Base-by-base conservation (phyloP, 768 basidiomycete genomes). In the Suillus bovinus region DNA sequence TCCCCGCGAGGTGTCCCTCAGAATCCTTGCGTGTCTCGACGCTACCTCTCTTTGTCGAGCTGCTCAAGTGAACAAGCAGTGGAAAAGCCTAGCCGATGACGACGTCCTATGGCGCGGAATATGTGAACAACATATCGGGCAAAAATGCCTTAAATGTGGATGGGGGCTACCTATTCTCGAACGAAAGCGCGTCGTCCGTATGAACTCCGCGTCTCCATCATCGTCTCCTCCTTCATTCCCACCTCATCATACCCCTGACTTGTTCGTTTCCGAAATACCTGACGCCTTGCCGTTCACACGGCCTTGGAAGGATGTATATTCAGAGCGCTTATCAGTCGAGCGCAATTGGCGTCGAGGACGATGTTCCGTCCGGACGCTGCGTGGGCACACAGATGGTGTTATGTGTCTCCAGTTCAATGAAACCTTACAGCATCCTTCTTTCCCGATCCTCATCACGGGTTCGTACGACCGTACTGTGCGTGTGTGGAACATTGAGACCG, bases 241-340 rank as follows among this genome's bases (percentile, higher is more conserved):
- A 10, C 61, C 54, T 24, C 60, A 64, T 22, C 64, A 38, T 22
- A 49, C 47, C 29, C 22, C 38, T 16, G 27, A 55, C 20, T n/a
- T 66, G 39, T 16, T 56, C 17, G 64, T 65, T 39, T 44, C 78
- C 79, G 42, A 72, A 76, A 31, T 71, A 73, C 54, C 65, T 74
- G 60, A 68, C 72, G 13, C 58, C 14, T 69, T 75, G 29, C 78
- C 80, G 17, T 68, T 84, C 63, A 96, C 93, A 17, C 86, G 95
- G 49, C 97, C 96, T 0, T 99, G 97, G 97, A 99, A 99, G 74
- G 89, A 92, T 66, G 96, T 99, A 22, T 99, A 99, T 76, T 93
- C 91, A 71, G 97, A 99, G 74, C 89, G 97, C n/a, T 86, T 99
- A 74, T 88, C 89, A 22, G 86, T 99, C 49, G 97, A 98, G 76